A percentile compares a stretch with the other conserved stretches of the same genome.
These are phyloP conservation scores for Cutaneotrichosporon curvatum DNA, from an alignment of 1,284 basidiomycete species.

Conservation along the genomic window DNA sequence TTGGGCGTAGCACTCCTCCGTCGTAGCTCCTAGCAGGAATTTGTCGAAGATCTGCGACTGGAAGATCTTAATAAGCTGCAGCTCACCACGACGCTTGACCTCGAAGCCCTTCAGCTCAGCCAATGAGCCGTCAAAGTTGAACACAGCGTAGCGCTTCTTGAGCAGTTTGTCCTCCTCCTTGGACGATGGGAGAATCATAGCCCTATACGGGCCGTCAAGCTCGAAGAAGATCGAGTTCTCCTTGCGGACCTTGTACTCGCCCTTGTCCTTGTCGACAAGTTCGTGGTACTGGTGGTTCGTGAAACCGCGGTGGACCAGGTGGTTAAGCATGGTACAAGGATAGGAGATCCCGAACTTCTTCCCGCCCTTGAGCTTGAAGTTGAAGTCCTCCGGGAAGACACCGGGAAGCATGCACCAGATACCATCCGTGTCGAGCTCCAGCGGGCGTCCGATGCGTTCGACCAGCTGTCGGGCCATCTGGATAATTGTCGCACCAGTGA, in stretches of 20 bases:
- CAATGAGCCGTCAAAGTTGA: slow-evolving; percentile 93
- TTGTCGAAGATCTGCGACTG: slow-evolving; percentile 98
- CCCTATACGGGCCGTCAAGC: slow-evolving; percentile 94
- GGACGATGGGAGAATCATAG: slow-evolving; percentile 98
- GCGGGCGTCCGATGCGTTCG: slow-evolving; percentile 92
- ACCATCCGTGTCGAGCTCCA: slow-evolving; percentile 97
- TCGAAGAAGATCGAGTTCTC: slow-evolving; percentile 99
- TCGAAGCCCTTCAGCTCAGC: slow-evolving; percentile 99
- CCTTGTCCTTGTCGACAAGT: slow-evolving; percentile 67
- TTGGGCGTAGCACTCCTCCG: slow-evolving; percentile 89
- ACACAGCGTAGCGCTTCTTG: slow-evolving; percentile 99
- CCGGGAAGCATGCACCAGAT: slow-evolving; percentile 99
- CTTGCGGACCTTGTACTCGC: slow-evolving; percentile 77
- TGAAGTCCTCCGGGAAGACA: slow-evolving; percentile 96
- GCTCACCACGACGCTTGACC: slow-evolving; percentile 94
- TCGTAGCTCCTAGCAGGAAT: slow-evolving; percentile 85
- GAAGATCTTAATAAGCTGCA: slow-evolving; percentile 99
- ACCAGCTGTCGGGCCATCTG: slow-evolving; percentile 99
- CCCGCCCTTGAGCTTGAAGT: slow-evolving; percentile 81
- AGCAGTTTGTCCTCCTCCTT: slow-evolving; percentile 99
- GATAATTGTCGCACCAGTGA: slow-evolving; percentile 98
- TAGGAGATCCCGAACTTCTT: slow-evolving; percentile 91
- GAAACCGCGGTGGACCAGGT: slow-evolving; percentile 89
- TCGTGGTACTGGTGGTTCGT: slow-evolving; percentile 99
- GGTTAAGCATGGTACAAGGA: slow-evolving; percentile 99